Evolutionary conservation across 2,329 filamentous ascomycete species (phyloP).

Genomic region (Aspergillus quadrilineatus): DNA sequence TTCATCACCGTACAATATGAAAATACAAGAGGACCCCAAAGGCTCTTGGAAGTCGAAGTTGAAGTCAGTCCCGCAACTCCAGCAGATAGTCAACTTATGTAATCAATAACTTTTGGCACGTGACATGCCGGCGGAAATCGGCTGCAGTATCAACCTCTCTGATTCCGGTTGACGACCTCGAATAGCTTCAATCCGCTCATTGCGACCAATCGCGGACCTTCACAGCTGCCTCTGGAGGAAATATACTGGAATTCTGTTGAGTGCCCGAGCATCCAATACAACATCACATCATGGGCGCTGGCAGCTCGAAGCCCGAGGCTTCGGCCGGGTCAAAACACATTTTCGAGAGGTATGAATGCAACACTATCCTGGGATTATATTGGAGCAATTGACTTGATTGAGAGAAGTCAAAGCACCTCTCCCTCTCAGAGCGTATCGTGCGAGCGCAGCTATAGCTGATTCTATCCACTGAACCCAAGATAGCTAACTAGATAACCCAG

Average conservation of each 20-base stretch:
- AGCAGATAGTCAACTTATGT: slow-evolving; percentile 9
- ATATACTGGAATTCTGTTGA: neutral
- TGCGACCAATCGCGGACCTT: slow-evolving; percentile 2
- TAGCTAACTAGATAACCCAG: slow-evolving; percentile 29
- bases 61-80: too few relatives aligned
- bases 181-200: slow-evolving; percentile 11
- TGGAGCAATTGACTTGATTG: neutral
- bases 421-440: neutral
- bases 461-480: neutral
- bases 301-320: slow-evolving; percentile 60
- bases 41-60: too few relatives aligned
- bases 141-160: slow-evolving; percentile 18
- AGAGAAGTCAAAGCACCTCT: neutral
- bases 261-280: neutral
- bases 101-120: slow-evolving; percentile 12
- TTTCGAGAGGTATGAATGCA: slow-evolving; percentile 55
- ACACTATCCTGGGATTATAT: neutral
- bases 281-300: slow-evolving; percentile 56
- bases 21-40: too few relatives aligned
- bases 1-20: too few relatives aligned
- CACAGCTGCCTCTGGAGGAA: neutral
- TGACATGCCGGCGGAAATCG: slow-evolving; percentile 26
- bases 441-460: neutral
- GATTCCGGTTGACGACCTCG: slow-evolving; percentile 18
- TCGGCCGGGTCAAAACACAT: slow-evolving; percentile 56